Conservation (phyloP, 106 monocot species). For the Agapanthus africanus region DNA sequence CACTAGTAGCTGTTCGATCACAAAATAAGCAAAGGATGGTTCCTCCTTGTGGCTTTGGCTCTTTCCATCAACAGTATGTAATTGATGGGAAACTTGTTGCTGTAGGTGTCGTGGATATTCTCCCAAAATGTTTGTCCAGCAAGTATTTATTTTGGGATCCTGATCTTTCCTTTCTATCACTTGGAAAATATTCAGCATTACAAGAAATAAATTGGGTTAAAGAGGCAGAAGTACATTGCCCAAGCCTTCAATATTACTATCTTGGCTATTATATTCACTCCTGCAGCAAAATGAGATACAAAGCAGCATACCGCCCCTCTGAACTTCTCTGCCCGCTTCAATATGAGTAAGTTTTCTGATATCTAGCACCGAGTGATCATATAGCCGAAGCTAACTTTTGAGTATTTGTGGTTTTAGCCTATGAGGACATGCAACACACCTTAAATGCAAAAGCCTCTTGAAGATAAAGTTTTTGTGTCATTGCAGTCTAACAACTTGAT, state of each 20-base stretch:
- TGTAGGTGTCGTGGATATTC: conserved; percentile 93
- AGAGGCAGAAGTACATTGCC: conserved; percentile 29
- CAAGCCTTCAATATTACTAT: conserved; percentile 79
- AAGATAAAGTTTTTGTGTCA: not conserved
- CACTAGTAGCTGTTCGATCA: conserved; percentile 55
- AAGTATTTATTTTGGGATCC: conserved; percentile 99
- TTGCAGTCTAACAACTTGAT: not conserved
- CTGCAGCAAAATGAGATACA: conserved; percentile 97
- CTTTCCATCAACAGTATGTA: conserved; percentile 91
- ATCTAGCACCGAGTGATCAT: not conserved
- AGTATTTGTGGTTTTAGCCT: conserved; percentile 3
- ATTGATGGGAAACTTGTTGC: conserved; percentile 94
- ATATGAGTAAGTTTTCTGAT: conserved; percentile 48
- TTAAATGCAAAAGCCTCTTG: not conserved
- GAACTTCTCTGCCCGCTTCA: conserved; percentile 97
- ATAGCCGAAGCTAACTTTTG: not conserved
- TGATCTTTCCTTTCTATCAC: conserved; percentile 77
- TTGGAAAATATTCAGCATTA: conserved; percentile 88
- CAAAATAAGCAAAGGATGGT: conserved; percentile 13
- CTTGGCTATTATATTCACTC: conserved; percentile 98
- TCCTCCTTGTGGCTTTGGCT: conserved; percentile 80
- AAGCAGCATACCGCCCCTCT: conserved; percentile 85
- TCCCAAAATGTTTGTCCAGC: conserved; percentile 95
- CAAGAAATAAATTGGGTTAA: conserved; percentile 94
- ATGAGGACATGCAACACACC: not conserved